These are phyloP conservation scores for Aspergillus alliaceus DNA, from an alignment of 2,329 filamentous ascomycete species.

Conservation along the genomic window DNA sequence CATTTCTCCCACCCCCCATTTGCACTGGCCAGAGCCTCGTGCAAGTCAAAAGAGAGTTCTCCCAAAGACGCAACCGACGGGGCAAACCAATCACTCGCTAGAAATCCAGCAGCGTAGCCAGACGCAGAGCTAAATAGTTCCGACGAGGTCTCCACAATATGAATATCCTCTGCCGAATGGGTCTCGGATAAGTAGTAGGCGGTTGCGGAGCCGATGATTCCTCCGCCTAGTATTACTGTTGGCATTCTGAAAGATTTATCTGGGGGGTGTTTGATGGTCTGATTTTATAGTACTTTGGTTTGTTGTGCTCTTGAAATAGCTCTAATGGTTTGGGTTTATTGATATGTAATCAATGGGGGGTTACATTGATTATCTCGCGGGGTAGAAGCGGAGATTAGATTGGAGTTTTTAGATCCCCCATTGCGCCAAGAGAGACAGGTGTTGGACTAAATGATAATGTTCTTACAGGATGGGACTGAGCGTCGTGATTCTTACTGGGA, in stretches of 20 bases:
- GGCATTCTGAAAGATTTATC: conserved; percentile 39
- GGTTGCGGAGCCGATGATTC: conserved; percentile 69
- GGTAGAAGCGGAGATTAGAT: too few species aligned
- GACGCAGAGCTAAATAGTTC: conserved; percentile 72
- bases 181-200: conserved; percentile 68
- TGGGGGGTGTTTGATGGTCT: neutral
- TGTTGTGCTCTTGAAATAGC: too few species aligned
- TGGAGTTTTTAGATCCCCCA: too few species aligned
- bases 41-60: conserved; percentile 67
- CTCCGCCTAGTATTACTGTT: conserved; percentile 67
- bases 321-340: too few species aligned
- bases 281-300: neutral
- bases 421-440: too few species aligned
- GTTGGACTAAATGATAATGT: too few species aligned
- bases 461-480: too few species aligned
- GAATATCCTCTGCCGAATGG: conserved; percentile 44
- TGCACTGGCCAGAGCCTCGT: conserved; percentile 62
- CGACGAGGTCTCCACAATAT: conserved; percentile 58
- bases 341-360: neutral
- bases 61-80: conserved; percentile 59
- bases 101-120: conserved; percentile 71
- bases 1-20: conserved; percentile 59
- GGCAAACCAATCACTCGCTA: conserved; percentile 72
- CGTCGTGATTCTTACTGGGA: too few species aligned
- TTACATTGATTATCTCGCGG: neutral